phyloP scores from a whole-genome alignment of 352 stramenopile genomes.

The Pythium dissotocum region DNA sequence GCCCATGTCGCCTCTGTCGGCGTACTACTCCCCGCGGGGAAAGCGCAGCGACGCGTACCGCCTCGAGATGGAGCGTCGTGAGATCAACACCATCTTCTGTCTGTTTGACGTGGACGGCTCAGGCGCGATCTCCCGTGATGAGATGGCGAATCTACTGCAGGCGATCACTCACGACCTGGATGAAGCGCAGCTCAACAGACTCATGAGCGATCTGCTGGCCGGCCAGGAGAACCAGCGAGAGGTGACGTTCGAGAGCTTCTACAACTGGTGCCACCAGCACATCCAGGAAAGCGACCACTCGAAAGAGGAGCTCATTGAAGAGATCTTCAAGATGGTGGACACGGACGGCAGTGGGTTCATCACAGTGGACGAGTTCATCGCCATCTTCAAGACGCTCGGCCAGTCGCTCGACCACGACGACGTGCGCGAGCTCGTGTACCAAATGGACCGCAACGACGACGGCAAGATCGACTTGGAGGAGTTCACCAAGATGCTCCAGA shows the following conservation, averaged over 20 bases:
- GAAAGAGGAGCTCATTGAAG: slow-evolving; percentile 66
- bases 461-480: slow-evolving; percentile 78
- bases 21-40: slow-evolving; percentile 43
- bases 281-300: slow-evolving; percentile 59
- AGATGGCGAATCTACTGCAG: slow-evolving; percentile 57
- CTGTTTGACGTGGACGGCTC: slow-evolving; percentile 69
- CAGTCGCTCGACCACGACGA: slow-evolving; percentile 75
- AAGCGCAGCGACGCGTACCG: slow-evolving; percentile 59
- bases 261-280: slow-evolving; percentile 68
- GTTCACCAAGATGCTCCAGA: slow-evolving; percentile 77
- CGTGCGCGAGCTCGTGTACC: slow-evolving; percentile 71
- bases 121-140: slow-evolving; percentile 52
- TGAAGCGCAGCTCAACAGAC: slow-evolving; percentile 51
- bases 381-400: slow-evolving; percentile 71
- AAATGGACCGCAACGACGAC: slow-evolving; percentile 75
- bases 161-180: slow-evolving; percentile 72
- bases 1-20: slow-evolving; percentile 50
- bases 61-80: slow-evolving; percentile 60
- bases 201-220: slow-evolving; percentile 55
- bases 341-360: slow-evolving; percentile 59
- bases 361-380: slow-evolving; percentile 73
- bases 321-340: slow-evolving; percentile 74
- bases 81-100: slow-evolving; percentile 77
- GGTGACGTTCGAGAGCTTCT: slow-evolving; percentile 70
- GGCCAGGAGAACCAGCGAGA: slow-evolving; percentile 40